phyloP scores from a whole-genome alignment of 2,329 filamentous ascomycete genomes.

The Diaporthe caulivora region DNA sequence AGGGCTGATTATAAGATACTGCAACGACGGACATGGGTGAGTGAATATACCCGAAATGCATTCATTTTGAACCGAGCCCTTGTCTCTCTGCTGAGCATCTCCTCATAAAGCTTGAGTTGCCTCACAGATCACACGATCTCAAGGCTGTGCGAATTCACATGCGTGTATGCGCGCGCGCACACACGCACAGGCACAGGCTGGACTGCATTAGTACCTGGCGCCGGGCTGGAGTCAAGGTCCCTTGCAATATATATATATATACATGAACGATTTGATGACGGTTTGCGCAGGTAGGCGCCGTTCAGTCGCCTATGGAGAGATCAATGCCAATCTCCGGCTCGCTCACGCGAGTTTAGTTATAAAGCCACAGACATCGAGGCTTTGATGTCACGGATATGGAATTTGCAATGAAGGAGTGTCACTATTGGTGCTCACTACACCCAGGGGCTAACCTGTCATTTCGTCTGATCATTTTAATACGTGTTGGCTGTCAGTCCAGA shows the following conservation, averaged over 20 bases:
- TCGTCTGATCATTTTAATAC: too few species aligned
- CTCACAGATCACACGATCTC: background rate
- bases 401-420: too few species aligned
- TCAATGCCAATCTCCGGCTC: background rate
- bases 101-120: background rate
- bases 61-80: background rate
- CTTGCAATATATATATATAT: background rate
- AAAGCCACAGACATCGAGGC: too few species aligned
- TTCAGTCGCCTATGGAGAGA: background rate
- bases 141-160: background rate
- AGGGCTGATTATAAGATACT: slow-evolving; percentile 5
- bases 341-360: background rate
- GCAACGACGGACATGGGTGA: background rate
- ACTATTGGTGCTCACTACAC: too few species aligned
- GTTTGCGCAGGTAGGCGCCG: background rate
- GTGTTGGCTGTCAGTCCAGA: too few species aligned
- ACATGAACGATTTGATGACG: background rate
- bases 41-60: slow-evolving; percentile 25
- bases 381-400: too few species aligned
- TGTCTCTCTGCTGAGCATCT: background rate
- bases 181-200: background rate
- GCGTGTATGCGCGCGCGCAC: background rate
- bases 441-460: too few species aligned
- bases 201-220: too few species aligned
- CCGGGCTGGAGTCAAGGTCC: too few species aligned